Evolutionary conservation across 2,329 filamentous ascomycete species (phyloP).

Genomic region (Lasiodiplodia sp.): DNA sequence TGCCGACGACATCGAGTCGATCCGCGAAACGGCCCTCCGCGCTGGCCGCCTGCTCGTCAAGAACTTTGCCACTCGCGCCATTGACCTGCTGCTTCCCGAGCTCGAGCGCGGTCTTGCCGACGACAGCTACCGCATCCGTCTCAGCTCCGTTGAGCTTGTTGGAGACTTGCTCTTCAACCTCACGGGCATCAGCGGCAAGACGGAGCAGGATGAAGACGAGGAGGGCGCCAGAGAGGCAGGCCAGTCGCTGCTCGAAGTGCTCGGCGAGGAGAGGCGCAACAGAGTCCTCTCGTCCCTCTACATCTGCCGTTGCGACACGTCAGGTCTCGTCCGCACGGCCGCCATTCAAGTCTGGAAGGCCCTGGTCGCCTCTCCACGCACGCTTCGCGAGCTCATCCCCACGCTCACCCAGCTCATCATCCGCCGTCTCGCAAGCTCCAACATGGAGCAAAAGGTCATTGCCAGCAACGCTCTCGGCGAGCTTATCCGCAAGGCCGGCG

Average conservation of each 20-base stretch:
- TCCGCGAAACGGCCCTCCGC: constrained; percentile 93
- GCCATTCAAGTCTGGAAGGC: constrained; percentile 97
- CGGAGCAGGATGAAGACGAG: constrained; percentile 77
- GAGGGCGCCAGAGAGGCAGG: constrained; percentile 85
- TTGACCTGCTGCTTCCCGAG: constrained; percentile 92
- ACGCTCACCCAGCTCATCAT: constrained; percentile 96
- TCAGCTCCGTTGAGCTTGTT: constrained; percentile 97
- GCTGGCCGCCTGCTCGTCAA: constrained; percentile 95
- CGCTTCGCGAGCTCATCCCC: constrained; percentile 92
- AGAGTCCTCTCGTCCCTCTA: constrained; percentile 97
- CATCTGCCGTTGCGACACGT: constrained; percentile 96
- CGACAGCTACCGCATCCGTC: constrained; percentile 94
- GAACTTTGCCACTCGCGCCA: constrained; percentile 94
- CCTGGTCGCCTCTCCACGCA: constrained; percentile 87
- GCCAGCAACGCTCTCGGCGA: constrained; percentile 96
- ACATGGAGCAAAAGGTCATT: constrained; percentile 99
- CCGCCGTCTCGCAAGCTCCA: constrained; percentile 88
- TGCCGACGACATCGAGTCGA: constrained; percentile 95
- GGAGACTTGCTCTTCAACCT: constrained; percentile 98
- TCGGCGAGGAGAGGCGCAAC: constrained; percentile 95
- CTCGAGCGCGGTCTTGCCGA: constrained; percentile 96
- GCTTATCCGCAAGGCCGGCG: constrained; percentile 94
- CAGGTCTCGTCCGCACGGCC: constrained; percentile 85
- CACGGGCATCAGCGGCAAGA: constrained; percentile 84
- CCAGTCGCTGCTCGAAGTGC: constrained; percentile 88